Evolutionary conservation across 768 basidiomycete species (phyloP), one percentile per base, ranked within the genome.

Genomic region (Leccinum boreale): DNA sequence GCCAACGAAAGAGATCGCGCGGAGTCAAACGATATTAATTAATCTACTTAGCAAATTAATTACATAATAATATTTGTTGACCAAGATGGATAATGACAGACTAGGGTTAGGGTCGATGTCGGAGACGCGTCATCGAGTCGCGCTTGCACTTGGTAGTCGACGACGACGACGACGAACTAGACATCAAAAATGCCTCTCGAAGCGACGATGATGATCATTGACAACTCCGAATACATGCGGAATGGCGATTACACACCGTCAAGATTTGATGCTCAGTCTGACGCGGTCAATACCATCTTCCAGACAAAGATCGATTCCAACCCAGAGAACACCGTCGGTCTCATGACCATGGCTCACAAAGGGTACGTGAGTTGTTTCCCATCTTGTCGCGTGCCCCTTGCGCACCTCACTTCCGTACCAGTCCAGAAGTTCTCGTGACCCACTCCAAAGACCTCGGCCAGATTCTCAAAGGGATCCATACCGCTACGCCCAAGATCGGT

Each of bases 271-370:
- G 93, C 95, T 1, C 97, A 98, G 74, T 77, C 87, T 7, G 94
- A 98, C 74, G 92, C 96, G 2, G 90, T 95, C 62, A 94, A 84
- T 56, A 84, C 87, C 56, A 81, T 98, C 65, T 94, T 97, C 73
- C 87, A 89, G 70, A 86, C 92, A 53, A 99, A 99, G 81, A 89
- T 89, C 64, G 89, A 92, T 70, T 89, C 93, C 24, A 98, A 99
- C 77, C 93, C 96, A 17, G 97, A 99, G 77, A 98, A 91, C 75
- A 94, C 94, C 11, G 95, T 98, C 44, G 97, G 97, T 5, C 77
- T 98, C 44, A 97, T 99, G 95, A 92, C 93, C 28, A 96, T 96
- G 93, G 96, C 94, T 14, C 91, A 93, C 56, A 97, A 97, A 74
- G 88, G 89, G 96, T 96, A 67, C 72, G 84, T 63, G 48, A 54